Evolutionary conservation across 345 rosid genomes (phyloP), one percentile per base, ranked within the genome.

Genomic region (Rhodamnia rubescens): DNA sequence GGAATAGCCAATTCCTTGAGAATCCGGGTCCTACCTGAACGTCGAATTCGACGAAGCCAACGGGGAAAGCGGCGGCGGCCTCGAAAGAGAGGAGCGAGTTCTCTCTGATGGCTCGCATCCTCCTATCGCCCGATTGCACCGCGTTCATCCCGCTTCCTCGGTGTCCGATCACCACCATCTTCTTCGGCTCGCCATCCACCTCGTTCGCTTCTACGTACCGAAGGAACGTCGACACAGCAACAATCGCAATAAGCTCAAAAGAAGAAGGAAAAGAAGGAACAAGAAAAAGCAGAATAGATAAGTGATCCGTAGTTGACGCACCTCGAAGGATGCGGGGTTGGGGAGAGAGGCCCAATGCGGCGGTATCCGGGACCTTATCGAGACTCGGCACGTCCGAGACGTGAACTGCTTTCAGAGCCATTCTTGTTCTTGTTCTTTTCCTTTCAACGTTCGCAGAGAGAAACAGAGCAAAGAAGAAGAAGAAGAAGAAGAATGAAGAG

Each of bases 141-240:
- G 84, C 40, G 86, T 97, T 97, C 99, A 95, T 97, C 0, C 99
- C 99, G 53, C 87, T 89, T 20, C 99, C 99, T 90, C 99, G 88
- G 44, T 97, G 99, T 16, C 99, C 99, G 24, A 93, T 85, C 83
- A 95, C 96, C 86, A 93, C 11, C 42, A 97, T 95, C 89, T 95
- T 93, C 47, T 42, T 57, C 85, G 44, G 49, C 85, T 8, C 55
- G 0, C 16, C 85, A 29, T 64, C 56, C 58, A 20, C 86, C 82
- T 36, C 47, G 58, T 42, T 50, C 32, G 42, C 87, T 14, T 53
- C 61, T 58, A 36, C 83, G 5, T 12, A 22, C 61, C 44, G 27
- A 83, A 55, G 20, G 69, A 32, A 53, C n/a, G 29, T 69, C 59
- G 51, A 58, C 64, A 5, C 82, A 21, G 5, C 1, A 3, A 26